phyloP scores from a whole-genome alignment of 352 stramenopile genomes.

The Globisporangium nodosum region DNA sequence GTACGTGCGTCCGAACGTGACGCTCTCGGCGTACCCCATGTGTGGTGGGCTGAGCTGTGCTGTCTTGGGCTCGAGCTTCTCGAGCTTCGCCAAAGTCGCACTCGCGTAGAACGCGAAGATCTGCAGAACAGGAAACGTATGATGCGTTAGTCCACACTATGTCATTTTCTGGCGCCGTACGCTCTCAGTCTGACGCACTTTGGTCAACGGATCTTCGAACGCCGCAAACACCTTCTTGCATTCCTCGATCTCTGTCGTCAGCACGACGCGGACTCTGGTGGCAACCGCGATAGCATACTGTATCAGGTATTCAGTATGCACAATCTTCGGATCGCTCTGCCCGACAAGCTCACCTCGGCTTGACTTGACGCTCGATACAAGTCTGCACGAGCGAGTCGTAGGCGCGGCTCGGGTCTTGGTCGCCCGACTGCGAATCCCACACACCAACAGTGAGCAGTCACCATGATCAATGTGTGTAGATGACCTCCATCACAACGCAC shows the following conservation, averaged over 20 bases:
- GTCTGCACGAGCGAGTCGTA: conserved; percentile 64
- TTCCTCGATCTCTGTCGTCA: conserved; percentile 55
- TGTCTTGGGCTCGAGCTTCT: conserved; percentile 63
- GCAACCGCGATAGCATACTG: not conserved
- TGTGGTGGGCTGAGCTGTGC: conserved; percentile 35
- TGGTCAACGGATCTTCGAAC: conserved; percentile 62
- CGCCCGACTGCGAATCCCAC: conserved; percentile 27
- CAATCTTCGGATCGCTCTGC: not conserved
- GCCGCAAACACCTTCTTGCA: conserved; percentile 48
- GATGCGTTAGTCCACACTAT: not conserved
- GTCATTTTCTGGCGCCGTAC: no score
- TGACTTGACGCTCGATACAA: conserved; percentile 64
- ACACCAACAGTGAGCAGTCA: not conserved
- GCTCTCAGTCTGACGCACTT: conserved; percentile 15
- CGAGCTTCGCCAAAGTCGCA: conserved; percentile 42
- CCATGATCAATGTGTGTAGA: not conserved
- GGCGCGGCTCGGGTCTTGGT: conserved; percentile 38
- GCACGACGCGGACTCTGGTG: conserved; percentile 30
- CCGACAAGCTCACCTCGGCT: conserved; percentile 22
- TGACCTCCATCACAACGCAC: conserved; percentile 12
- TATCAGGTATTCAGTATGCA: no score
- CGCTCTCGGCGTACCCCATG: conserved; percentile 64
- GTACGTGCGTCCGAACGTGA: conserved; percentile 68
- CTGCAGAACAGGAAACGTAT: conserved; percentile 8
- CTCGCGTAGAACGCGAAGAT: conserved; percentile 57